Conservation (phyloP, 1,284 basidiomycete species). For the Trichosporon sp. region DNA sequence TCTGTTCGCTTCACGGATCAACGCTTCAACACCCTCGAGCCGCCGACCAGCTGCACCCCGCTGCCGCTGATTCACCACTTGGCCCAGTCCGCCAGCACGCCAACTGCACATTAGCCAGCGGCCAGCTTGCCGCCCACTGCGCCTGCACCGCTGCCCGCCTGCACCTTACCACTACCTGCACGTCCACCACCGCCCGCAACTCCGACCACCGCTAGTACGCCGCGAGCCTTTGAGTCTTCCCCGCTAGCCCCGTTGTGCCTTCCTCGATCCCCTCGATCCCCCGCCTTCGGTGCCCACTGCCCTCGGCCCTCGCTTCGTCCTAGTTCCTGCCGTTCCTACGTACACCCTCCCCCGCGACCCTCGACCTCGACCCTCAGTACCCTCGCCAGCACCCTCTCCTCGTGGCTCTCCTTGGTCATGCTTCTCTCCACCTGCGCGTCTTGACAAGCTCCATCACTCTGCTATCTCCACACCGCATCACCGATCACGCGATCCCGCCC, state of each 20-base stretch:
- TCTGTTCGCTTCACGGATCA: constrained; percentile 2
- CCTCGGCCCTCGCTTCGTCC: too few relatives aligned
- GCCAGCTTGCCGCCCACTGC: background rate
- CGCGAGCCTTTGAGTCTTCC: background rate
- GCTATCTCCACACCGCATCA: background rate
- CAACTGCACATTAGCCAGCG: background rate
- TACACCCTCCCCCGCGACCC: background rate
- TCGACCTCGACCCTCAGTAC: background rate
- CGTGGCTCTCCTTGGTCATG: background rate
- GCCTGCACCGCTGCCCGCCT: background rate
- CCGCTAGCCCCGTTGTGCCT: background rate
- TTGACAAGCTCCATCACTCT: background rate
- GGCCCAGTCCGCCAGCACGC: too few relatives aligned
- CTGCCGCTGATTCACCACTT: too few relatives aligned
- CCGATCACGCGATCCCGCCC: constrained; percentile 5
- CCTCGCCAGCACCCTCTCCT: background rate
- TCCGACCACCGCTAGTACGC: background rate
- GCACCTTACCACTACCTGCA: background rate
- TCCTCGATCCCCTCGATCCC: too few relatives aligned
- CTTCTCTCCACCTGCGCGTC: background rate
- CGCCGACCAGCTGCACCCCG: background rate
- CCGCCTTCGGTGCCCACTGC: too few relatives aligned
- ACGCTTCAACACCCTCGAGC: background rate
- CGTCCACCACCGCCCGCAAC: background rate
- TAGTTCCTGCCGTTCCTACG: background rate